These are phyloP conservation scores for Phytophthora nicotianae DNA, from an alignment of 352 stramenopile species.

Conservation along the genomic window DNA sequence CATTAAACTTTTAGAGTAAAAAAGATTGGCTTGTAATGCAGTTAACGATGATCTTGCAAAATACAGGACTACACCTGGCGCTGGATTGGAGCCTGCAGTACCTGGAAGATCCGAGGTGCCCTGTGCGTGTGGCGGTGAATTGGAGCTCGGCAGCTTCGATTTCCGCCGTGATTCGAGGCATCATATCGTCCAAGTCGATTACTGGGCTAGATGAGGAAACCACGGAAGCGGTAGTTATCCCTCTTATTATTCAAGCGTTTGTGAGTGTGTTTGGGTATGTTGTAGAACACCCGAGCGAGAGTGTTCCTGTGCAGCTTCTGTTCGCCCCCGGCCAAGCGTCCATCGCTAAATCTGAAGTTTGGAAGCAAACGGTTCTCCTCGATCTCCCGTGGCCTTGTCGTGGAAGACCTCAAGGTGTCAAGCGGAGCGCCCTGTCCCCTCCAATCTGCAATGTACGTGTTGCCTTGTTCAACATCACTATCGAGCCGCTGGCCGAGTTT, in stretches of 20 bases:
- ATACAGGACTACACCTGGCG: slow-evolving; percentile 49
- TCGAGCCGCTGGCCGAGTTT: slow-evolving; percentile 39
- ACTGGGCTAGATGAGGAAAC: slow-evolving; percentile 10
- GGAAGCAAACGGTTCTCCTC: slow-evolving; percentile 52
- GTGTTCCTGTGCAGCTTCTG: slow-evolving; percentile 55
- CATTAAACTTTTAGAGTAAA: not conserved
- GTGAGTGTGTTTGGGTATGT: slow-evolving; percentile 47
- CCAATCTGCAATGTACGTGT: slow-evolving; percentile 36
- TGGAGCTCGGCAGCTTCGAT: slow-evolving; percentile 47
- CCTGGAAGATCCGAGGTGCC: slow-evolving; percentile 45
- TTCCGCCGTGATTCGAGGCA: slow-evolving; percentile 45
- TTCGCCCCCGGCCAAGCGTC: slow-evolving; percentile 32
- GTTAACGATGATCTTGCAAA: slow-evolving; percentile 2
- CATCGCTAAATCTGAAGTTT: slow-evolving; percentile 37
- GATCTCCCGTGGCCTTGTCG: slow-evolving; percentile 42
- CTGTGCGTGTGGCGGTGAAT: slow-evolving; percentile 47
- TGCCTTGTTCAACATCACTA: slow-evolving; percentile 64
- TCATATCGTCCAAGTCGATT: slow-evolving; percentile 48
- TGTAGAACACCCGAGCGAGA: slow-evolving; percentile 39
- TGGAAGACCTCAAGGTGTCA: slow-evolving; percentile 3
- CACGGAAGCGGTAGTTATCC: slow-evolving; percentile 33
- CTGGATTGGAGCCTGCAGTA: slow-evolving; percentile 58
- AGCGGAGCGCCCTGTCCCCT: slow-evolving; percentile 11
- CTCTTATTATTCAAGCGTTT: slow-evolving; percentile 53
- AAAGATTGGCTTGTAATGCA: not conserved